Evolutionary conservation across 2,329 filamentous ascomycete genomes (phyloP), one percentile per base, ranked within the genome.

Genomic region (Cryphonectria japonica): DNA sequence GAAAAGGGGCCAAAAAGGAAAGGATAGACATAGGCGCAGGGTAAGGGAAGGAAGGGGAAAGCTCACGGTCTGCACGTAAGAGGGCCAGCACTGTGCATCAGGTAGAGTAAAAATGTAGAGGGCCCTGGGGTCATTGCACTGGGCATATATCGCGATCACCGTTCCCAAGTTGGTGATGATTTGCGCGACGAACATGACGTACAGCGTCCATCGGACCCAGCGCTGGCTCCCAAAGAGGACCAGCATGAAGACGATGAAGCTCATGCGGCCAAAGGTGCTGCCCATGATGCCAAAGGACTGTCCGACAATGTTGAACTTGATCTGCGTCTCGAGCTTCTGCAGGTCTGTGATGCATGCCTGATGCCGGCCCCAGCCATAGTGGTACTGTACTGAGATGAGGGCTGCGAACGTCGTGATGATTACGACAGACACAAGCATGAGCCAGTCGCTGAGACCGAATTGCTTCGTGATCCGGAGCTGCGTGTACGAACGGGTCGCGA

Each of bases 221-320:
- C 11, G 50, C 54, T 54, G 60, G 26, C 60, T 29, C 32, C 64
- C 68, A 39, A 69, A 69, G n/a, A 69, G 54, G n/a, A 29, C 16
- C 11, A 61, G 9, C 68, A 69, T 69, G 62, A 66, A 69, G 19
- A 69, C 52, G 62, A 69, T 69, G 41, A 69, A 69, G n/a, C 61
- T 66, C 50, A 69, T 52, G 19, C 68, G 29, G 26, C 68, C 68
- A 32, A 69, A 62, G 1, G 68, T 69, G 52, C 61, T 66, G 16
- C 63, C 68, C 68, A 69, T 69, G 68, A 69, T 69, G 3, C 68
- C 68, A 37, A 69, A 69, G 16, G 62, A 66, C 68, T 69, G 68
- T 29, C 68, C 54, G 22, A 57, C 52, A 9, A 66, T 26, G 43
- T 69, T 66, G 54, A 61, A 69, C 54, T 66, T 66, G 68, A 69